Evolutionary conservation across 176 grass and related monocot species (phyloP).

Genomic region (bread wheat (Triticum aestivum)): IWGSC_CS_RefSeq_v2.1 NC_057804.1:448284403-448284902

Average conservation of each 20-base stretch:
- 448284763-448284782: neutral
- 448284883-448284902: neutral
- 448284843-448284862: neutral
- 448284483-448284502: neutral
- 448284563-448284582: neutral
- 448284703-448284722: neutral
- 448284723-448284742: neutral
- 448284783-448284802: neutral
- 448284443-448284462: neutral
- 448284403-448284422: neutral
- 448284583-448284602: neutral
- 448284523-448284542: neutral
- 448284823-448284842: neutral
- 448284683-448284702: neutral
- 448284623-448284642: neutral
- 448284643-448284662: neutral
- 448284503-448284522: neutral
- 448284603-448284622: neutral
- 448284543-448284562: neutral
- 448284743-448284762: neutral
- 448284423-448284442: neutral
- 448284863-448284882: conserved; percentile 7
- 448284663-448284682: neutral
- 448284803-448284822: neutral
- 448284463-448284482: neutral